Evolutionary conservation across 2,329 filamentous ascomycete species (phyloP).

Genomic region (Saccharata proteae): DNA sequence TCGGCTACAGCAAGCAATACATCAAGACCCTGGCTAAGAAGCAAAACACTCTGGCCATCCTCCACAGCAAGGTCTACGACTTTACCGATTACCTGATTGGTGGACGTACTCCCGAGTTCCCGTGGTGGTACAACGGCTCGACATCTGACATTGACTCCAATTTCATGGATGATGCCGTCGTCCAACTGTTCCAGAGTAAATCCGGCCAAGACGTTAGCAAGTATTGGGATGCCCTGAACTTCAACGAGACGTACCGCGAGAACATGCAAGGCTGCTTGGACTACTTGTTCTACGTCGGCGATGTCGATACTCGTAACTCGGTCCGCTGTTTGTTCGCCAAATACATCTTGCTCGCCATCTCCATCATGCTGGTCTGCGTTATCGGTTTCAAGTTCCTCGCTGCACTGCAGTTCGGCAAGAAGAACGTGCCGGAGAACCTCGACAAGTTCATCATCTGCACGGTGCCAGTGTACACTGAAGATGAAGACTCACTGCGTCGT

Average conservation of each 20-base stretch:
- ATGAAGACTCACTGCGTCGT: slow-evolving; percentile 91
- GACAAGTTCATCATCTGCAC: slow-evolving; percentile 99
- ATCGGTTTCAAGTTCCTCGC: slow-evolving; percentile 96
- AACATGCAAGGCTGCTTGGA: slow-evolving; percentile 77
- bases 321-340: slow-evolving; percentile 72
- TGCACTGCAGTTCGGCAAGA: slow-evolving; percentile 82
- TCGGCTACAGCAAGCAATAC: slow-evolving; percentile 73
- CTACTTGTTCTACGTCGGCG: slow-evolving; percentile 88
- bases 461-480: slow-evolving; percentile 94
- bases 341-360: slow-evolving; percentile 80
- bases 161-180: slow-evolving; percentile 70
- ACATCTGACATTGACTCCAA: slow-evolving; percentile 38
- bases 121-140: slow-evolving; percentile 10
- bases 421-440: slow-evolving; percentile 86
- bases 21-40: slow-evolving; percentile 58
- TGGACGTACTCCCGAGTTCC: slow-evolving; percentile 44
- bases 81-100: slow-evolving; percentile 71
- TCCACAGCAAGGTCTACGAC: slow-evolving; percentile 76
- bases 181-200: slow-evolving; percentile 63
- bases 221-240: slow-evolving; percentile 60
- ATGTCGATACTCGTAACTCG: slow-evolving; percentile 84
- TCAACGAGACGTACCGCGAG: slow-evolving; percentile 44
- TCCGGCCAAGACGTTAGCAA: slow-evolving; percentile 73
- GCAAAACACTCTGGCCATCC: slow-evolving; percentile 58
- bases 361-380: slow-evolving; percentile 64